Evolutionary conservation across 2,329 filamentous ascomycete species (phyloP).

Genomic region (Allantophomopsis lycopodina): DNA sequence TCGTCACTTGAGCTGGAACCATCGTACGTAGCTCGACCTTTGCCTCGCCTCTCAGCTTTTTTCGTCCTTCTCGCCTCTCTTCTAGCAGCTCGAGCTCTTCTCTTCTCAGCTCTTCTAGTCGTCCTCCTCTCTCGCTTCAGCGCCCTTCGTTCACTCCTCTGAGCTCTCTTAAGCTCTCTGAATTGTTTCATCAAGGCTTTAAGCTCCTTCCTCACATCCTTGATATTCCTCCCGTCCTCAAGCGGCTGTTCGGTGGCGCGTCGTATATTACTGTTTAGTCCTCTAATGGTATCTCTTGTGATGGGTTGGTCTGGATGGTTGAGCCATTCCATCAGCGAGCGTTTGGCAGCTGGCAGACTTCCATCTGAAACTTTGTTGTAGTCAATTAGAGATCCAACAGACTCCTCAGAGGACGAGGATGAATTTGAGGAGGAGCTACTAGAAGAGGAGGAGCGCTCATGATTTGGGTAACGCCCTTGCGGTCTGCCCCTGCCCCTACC

Average conservation of each 20-base stretch:
- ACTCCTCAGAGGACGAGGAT: constrained; percentile 16
- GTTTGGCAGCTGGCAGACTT: constrained; percentile 32
- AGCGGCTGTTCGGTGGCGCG: neutral
- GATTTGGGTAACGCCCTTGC: constrained; percentile 6
- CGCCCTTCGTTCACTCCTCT: neutral
- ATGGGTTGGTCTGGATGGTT: constrained; percentile 32
- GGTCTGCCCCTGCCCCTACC: constrained; percentile 2
- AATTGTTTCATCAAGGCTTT: neutral
- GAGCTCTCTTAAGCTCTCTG: neutral
- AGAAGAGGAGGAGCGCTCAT: constrained; percentile 18
- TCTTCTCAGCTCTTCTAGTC: neutral
- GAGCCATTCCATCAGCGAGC: constrained; percentile 33
- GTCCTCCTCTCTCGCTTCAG: neutral
- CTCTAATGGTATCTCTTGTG: constrained; percentile 22
- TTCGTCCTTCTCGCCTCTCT: neutral
- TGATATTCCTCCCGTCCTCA: neutral
- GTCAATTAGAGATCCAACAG: constrained; percentile 38
- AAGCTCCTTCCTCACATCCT: constrained; percentile 15
- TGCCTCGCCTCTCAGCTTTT: neutral
- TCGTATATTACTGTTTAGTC: neutral
- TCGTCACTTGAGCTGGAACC: neutral
- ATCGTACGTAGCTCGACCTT: neutral
- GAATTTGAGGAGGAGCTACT: constrained; percentile 18
- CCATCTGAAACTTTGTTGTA: constrained; percentile 33
- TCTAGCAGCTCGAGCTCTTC: neutral